phyloP scores from a whole-genome alignment of 148 eudicot genomes.

The Camellia sinensis region DNA sequence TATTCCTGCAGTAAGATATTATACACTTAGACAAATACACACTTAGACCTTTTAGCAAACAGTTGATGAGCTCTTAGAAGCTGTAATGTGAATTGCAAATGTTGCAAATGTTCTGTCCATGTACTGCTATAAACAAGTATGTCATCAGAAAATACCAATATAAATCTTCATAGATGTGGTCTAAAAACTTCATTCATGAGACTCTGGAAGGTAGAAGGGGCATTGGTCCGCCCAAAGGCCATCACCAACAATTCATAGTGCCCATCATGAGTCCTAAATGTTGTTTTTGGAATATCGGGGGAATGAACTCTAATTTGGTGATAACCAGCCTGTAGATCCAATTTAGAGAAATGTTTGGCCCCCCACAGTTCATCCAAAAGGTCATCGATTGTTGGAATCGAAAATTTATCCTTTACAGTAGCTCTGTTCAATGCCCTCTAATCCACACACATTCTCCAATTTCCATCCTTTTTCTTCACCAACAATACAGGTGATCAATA shows the following conservation, averaged over 20 bases:
- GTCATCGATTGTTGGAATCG: slow-evolving; percentile 15
- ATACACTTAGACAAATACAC: not conserved
- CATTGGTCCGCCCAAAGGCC: slow-evolving; percentile 17
- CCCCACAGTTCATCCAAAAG: slow-evolving; percentile 7
- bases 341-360: not conserved
- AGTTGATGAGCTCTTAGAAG: not conserved
- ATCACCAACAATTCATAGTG: not conserved
- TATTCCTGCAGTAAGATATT: no score
- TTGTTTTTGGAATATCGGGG: slow-evolving; percentile 1
- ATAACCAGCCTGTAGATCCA: not conserved
- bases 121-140: slow-evolving; percentile 3
- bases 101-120: not conserved
- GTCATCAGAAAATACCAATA: slow-evolving; percentile 17
- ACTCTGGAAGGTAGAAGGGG: slow-evolving; percentile 13
- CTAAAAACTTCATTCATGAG: slow-evolving; percentile 11
- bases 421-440: slow-evolving; percentile 1
- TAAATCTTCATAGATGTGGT: not conserved
- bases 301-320: not conserved
- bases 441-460: slow-evolving; percentile 16
- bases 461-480: slow-evolving; percentile 13
- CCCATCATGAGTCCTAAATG: slow-evolving; percentile 8
- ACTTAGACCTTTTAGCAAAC: not conserved
- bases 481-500: not conserved
- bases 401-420: slow-evolving; percentile 12
- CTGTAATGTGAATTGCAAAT: not conserved